A percentile compares a stretch with the other conserved stretches of the same genome.
phyloP scores from a whole-genome alignment of 1,139 yeast genomes.

The Protomyces inundatus region DNA sequence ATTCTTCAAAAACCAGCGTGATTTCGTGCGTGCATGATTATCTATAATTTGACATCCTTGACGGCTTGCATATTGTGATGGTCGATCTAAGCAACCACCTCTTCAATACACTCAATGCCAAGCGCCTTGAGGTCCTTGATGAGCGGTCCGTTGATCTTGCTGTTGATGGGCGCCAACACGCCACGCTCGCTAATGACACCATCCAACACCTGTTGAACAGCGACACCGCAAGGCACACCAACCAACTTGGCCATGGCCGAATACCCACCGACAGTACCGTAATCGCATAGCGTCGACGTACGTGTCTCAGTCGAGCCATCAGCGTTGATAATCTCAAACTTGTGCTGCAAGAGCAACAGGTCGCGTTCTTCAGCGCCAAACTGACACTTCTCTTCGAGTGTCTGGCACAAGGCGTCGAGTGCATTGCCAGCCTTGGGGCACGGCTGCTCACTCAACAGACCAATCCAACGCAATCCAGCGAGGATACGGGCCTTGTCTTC shows the following conservation, averaged over 20 bases:
- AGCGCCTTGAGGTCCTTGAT: conserved; percentile 84
- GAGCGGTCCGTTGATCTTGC: conserved; percentile 83
- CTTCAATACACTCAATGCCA: conserved; percentile 82
- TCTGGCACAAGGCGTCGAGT: conserved; percentile 92
- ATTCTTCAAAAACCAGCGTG: not conserved
- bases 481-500: conserved; percentile 82
- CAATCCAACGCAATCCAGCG: conserved; percentile 89
- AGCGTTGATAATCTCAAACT: conserved; percentile 95
- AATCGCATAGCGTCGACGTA: conserved; percentile 91
- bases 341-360: conserved; percentile 90
- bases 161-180: conserved; percentile 85
- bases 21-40: not conserved
- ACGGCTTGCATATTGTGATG: not conserved
- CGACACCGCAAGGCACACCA: conserved; percentile 98
- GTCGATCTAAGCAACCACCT: conserved; percentile 45
- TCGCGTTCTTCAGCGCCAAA: conserved; percentile 94
- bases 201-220: conserved; percentile 75
- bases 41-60: not conserved
- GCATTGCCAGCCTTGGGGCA: conserved; percentile 91
- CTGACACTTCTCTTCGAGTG: conserved; percentile 93
- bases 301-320: conserved; percentile 86
- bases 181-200: conserved; percentile 76
- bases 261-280: conserved; percentile 90
- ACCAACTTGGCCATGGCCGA: conserved; percentile 98
- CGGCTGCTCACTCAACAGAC: conserved; percentile 69